Base-by-base conservation (phyloP, 23 red algal genomes). In the Chondrus crispus region DNA sequence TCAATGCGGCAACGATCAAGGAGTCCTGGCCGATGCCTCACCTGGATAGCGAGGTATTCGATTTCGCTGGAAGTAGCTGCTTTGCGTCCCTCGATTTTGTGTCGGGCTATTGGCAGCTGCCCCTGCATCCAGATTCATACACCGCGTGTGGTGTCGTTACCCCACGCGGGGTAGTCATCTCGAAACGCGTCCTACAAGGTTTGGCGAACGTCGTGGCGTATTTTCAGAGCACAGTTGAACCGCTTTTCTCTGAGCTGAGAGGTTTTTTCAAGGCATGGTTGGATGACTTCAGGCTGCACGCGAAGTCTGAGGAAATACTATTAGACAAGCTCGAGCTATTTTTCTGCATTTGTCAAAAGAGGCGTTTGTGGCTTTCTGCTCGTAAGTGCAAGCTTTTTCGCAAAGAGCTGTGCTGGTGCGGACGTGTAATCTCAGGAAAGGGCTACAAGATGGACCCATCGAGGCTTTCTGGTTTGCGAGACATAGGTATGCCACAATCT, bases 221-320 rank as follows among this genome's bases (percentile, higher is more conserved):
- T 60, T 82, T 82, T 82, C 45, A 60, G 26, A 24, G 20, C 3
- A 53, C 29, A 53, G 78, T 60, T 28, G 46, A 35, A 26, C 46
- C 29, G 52, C 55, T 35, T 22, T 82, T 82, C 45, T n/a, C 24
- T n/a, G 78, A 82, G 40, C 46, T 82, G 28, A 4, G 40, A 4
- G 78, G 7, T n/a, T n/a, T 29, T 9, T 7, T 82, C 52, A 82
- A 82, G 28, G 45, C 78, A 38, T 82, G 78, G 46, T 6, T 82
- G 28, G 78, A 82, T 12, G 78, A 82, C 41, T 82, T 82, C 30
- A 58, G 5, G 9, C 43, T 92, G 2, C 46, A 92, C 32, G 79
- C 88, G 0, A 55, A 75, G 18, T 24, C 52, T 68, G 88, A 92
- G 24, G 29, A 1, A 18, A 76, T n/a, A 2, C 63, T 84, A 4